Conservation (phyloP, 2,329 filamentous ascomycete species). For the Pseudocercospora macadamiae region DNA sequence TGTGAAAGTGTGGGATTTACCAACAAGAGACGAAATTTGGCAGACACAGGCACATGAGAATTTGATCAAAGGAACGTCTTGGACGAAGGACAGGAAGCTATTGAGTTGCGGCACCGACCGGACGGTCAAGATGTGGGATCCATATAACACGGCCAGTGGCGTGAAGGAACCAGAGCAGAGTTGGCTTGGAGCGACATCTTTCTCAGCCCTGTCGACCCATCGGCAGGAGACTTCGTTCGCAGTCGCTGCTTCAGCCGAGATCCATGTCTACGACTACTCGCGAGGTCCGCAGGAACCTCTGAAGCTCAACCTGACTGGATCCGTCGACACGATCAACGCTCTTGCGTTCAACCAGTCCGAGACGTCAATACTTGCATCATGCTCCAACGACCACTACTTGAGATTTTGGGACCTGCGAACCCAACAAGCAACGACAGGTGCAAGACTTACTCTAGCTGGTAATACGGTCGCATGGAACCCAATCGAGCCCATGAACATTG, state of each 20-base stretch:
- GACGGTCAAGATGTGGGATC: conserved; percentile 88
- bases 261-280: conserved; percentile 87
- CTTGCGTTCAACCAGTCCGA: conserved; percentile 93
- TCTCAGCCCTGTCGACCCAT: conserved; percentile 83
- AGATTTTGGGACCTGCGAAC: conserved; percentile 93
- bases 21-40: conserved; percentile 73
- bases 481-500: conserved; percentile 95
- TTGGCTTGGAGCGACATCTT: conserved; percentile 81
- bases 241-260: conserved; percentile 69
- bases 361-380: conserved; percentile 84
- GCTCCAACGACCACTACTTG: conserved; percentile 80
- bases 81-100: conserved; percentile 83
- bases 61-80: conserved; percentile 87
- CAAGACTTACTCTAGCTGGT: conserved; percentile 77
- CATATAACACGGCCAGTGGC: conserved; percentile 72
- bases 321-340: conserved; percentile 85
- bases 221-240: conserved; percentile 78
- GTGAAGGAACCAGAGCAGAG: conserved; percentile 72
- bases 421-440: conserved; percentile 77
- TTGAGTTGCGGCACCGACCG: conserved; percentile 85
- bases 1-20: conserved; percentile 89
- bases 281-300: conserved; percentile 75
- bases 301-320: conserved; percentile 85
- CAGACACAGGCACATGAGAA: conserved; percentile 85
- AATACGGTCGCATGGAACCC: conserved; percentile 93